Base-by-base conservation (phyloP, 177 flowering plant species). In the Vitis hybrid region DNA sequence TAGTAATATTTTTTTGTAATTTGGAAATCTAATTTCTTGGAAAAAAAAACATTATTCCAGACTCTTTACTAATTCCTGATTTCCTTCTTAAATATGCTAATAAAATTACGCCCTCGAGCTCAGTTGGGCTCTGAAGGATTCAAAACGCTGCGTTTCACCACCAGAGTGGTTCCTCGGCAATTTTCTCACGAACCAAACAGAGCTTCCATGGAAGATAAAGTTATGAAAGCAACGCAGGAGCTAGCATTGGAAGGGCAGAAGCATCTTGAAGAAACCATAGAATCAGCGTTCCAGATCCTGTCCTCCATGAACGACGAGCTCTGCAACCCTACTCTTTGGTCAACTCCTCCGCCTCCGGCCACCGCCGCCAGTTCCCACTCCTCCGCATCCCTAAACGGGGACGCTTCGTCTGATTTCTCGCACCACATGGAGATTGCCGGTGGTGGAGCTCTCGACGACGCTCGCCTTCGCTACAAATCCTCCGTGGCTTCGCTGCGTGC, bases 271-370 rank as follows among this genome's bases (percentile, higher is more conserved):
- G 97, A 88, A 11, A 94, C 98, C 12, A 83, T 92, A 3, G 84
- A 86, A 66, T 81, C 97, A 2, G 95, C 97, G 1, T 92, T 78
- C 73, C 87, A 87, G 80, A 94, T 94, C 74, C 87, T 94, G 62
- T 84, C 87, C 15, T 84, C 97, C 79, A 94, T 94, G 95, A 88
- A 94, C 80, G 95, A 92, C 68, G 97, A 94, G 87, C 97, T 94
- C 67, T 94, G 97, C 80, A 90, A 92, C 69, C 91, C 98, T 2
- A 53, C 81, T 18, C 73, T 92, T 30, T 94, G 98, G 98, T 80
- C 96, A 59, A 78, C 86, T 21, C 41, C 67, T 4, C 15, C 70
- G 17, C n/a, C 75, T 11, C 68, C 20, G 41, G 2, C 63, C 3
- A 13, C 48, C 9, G 51, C 11, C 8, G 3, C 74, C 24, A 71